Evolutionary conservation across 2,329 filamentous ascomycete genomes (phyloP).

Genomic region (Calonectria pteridis): DNA sequence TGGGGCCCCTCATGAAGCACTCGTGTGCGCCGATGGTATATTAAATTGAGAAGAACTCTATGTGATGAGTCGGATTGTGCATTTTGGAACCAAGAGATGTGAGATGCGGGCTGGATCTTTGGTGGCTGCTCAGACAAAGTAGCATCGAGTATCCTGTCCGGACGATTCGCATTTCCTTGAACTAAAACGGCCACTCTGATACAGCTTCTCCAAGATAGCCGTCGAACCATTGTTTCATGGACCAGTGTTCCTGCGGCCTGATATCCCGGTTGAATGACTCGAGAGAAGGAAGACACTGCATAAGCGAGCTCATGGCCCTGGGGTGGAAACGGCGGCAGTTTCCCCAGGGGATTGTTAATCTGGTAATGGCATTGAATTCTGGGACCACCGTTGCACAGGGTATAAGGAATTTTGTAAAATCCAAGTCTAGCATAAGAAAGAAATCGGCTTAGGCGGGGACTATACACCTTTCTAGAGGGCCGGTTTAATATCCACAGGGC

Average conservation of each 20-base stretch:
- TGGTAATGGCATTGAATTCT: neutral
- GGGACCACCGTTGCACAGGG: neutral
- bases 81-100: neutral
- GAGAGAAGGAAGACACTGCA: neutral
- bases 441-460: neutral
- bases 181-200: neutral
- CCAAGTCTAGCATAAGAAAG: neutral
- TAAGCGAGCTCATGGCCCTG: neutral
- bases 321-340: neutral
- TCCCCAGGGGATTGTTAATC: neutral
- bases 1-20: neutral
- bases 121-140: neutral
- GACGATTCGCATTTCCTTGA: neutral
- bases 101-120: neutral
- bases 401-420: neutral
- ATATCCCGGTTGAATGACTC: neutral
- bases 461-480: neutral
- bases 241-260: neutral
- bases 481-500: neutral
- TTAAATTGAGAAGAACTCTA: neutral
- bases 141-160: neutral
- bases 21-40: neutral
- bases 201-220: neutral
- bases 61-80: neutral
- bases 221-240: neutral